Evolutionary conservation across 306 rosid genomes (phyloP), one percentile per base, ranked within the genome.

Genomic region (Vigna radiata): DNA sequence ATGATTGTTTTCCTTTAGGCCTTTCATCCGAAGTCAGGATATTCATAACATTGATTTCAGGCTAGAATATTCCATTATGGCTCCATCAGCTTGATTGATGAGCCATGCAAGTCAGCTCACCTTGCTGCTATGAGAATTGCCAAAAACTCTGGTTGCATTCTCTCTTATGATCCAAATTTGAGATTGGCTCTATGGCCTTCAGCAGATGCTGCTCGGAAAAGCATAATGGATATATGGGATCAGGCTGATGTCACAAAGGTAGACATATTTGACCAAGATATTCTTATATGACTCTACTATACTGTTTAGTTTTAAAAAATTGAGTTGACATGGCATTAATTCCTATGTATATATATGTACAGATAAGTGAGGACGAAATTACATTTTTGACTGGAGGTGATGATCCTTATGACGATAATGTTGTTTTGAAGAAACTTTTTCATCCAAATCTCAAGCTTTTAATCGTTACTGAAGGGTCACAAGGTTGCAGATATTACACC

Each of bases 71-170:
- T 94, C 73, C 98, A 94, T 85, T 94, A 87, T 79, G 98, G 98
- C 72, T 94, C 98, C 56, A 94, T 94, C 76, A 94, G 97, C 88
- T 90, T 94, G 93, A 94, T 94, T 78, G 89, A 84, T 7, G 97
- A 94, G 39, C 98, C 98, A 19, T 81, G 87, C 82, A 86, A 81
- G 77, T 94, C 95, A n/a, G 84, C 95, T 67, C 98, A 94, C 67
- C 88, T 85, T 83, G 95, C 93, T 79, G 95, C 95, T n/a, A 79
- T 94, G 93, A 77, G 75, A 48, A 77, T 84, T 60, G 97, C 98
- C 75, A 91, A 83, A 82, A 82, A 68, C n/a, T 82, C 91, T 58
- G 96, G 96, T 59, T 85, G 86, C 79, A 85, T 94, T 78, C 96
- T 94, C 74, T 94, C 97, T 62, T 94, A 91, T 66, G 98, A 94